Base-by-base conservation (phyloP, 139 green algal species). In the Pleodorina starrii region DNA sequence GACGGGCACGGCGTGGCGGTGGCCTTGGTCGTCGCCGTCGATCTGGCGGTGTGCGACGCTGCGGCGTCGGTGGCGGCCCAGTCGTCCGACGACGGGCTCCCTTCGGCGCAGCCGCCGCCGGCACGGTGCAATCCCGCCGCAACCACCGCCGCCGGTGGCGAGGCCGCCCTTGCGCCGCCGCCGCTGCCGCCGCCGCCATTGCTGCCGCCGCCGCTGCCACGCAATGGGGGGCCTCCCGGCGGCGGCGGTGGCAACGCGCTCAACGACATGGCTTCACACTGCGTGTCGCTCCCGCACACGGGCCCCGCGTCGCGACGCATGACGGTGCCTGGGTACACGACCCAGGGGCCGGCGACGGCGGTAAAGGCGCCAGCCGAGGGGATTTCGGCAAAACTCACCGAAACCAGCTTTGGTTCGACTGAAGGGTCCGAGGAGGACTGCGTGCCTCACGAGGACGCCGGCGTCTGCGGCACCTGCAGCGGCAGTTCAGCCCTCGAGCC, bases 301-400 rank as follows among this genome's bases (percentile, higher is more conserved):
- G 68, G 14, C 5, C 68, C 32, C 7, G 5, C 5, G 35, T 76
- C 68, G 38, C 68, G 68, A 10, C 35, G 38, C 5, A 19, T 43
- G 72, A 80, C 72, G 72, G 72, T 40, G 43, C 27, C 19, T 40
- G 72, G 72, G 72, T 40, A 80, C n/a, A n/a, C n/a, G n/a, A n/a
- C n/a, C n/a, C n/a, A n/a, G n/a, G n/a, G n/a, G n/a, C n/a, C n/a
- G n/a, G n/a, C n/a, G n/a, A n/a, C 54, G 54, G 54, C 54, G 54
- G 29, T 25, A 25, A 3, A 3, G 46, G 2, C 35, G 12, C 17
- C 14, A 7, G 21, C 69, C n/a, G n/a, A n/a, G n/a, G n/a, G n/a
- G n/a, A n/a, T n/a, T n/a, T n/a, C n/a, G n/a, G n/a, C n/a, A n/a
- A n/a, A n/a, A n/a, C n/a, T n/a, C n/a, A n/a, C n/a, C n/a, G n/a